Percentiles rank a stretch among this genome's conserved stretches.
Evolutionary conservation across 225 moss, liverwort and hornwort genomes (phyloP).

Genomic region (Neckera pumila): DNA sequence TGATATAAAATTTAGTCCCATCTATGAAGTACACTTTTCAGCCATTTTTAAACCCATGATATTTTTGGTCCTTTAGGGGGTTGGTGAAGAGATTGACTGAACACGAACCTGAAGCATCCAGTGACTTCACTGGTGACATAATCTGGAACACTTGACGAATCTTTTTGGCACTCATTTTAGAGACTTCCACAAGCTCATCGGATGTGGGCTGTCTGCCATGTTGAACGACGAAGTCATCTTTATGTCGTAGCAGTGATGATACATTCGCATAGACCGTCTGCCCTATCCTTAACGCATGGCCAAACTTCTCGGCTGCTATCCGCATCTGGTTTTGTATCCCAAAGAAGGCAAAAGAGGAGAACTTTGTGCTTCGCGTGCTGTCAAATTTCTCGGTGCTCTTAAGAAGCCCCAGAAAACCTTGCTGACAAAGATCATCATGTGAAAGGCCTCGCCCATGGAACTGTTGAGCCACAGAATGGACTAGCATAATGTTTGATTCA

Average conservation of each 20-base stretch:
- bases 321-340: constrained; percentile 89
- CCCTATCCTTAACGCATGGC: constrained; percentile 65
- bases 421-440: constrained; percentile 87
- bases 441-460: constrained; percentile 84
- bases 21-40: neutral
- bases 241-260: constrained; percentile 54
- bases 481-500: constrained; percentile 72
- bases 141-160: constrained; percentile 38
- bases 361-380: constrained; percentile 63
- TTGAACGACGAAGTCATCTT: constrained; percentile 42
- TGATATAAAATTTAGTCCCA: neutral
- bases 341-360: constrained; percentile 81
- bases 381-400: constrained; percentile 81
- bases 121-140: constrained; percentile 51
- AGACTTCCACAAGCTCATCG: constrained; percentile 54
- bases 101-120: constrained; percentile 39
- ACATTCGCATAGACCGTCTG: constrained; percentile 56
- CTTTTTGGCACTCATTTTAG: constrained; percentile 41
- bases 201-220: constrained; percentile 64
- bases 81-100: neutral
- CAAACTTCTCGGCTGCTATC: constrained; percentile 71
- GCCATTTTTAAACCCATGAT: neutral
- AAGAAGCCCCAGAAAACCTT: constrained; percentile 70
- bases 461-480: constrained; percentile 70
- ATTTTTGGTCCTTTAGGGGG: neutral